Evolutionary conservation across 495 filamentous ascomycete species (phyloP).

Genomic region (Xylaria intraflava): DNA sequence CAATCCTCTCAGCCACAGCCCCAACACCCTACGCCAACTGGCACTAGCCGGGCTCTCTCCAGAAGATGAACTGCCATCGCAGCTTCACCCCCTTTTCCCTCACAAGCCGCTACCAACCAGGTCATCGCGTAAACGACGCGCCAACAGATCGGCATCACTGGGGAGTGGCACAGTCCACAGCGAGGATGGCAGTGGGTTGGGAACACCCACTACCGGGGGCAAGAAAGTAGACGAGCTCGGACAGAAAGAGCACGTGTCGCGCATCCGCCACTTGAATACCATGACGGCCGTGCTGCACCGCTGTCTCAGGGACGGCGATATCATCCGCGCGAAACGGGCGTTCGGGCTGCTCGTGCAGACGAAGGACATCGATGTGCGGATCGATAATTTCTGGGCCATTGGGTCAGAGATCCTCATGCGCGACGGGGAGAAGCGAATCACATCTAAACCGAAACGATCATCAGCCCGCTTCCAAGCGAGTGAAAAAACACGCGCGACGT

Average conservation of each 20-base stretch:
- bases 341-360: constrained; percentile 33
- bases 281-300: constrained; percentile 29
- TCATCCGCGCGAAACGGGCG: constrained; percentile 32
- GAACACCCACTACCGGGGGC: not conserved
- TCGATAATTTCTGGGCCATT: constrained; percentile 33
- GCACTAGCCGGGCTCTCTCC: constrained; percentile 31
- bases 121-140: constrained; percentile 4
- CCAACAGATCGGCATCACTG: not conserved
- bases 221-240: not conserved
- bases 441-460: not conserved
- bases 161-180: not conserved
- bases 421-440: constrained; percentile 22
- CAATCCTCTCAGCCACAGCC: constrained; percentile 42
- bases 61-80: constrained; percentile 30
- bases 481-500: not conserved
- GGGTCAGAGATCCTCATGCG: constrained; percentile 39
- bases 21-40: constrained; percentile 35
- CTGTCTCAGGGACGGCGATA: constrained; percentile 34
- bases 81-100: constrained; percentile 33
- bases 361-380: constrained; percentile 30
- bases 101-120: constrained; percentile 27
- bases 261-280: constrained; percentile 24
- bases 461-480: not conserved
- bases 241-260: constrained; percentile 1
- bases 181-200: not conserved